Conservation (phyloP, 306 rosid genomes). For the Vachellia collinsii region DNA sequence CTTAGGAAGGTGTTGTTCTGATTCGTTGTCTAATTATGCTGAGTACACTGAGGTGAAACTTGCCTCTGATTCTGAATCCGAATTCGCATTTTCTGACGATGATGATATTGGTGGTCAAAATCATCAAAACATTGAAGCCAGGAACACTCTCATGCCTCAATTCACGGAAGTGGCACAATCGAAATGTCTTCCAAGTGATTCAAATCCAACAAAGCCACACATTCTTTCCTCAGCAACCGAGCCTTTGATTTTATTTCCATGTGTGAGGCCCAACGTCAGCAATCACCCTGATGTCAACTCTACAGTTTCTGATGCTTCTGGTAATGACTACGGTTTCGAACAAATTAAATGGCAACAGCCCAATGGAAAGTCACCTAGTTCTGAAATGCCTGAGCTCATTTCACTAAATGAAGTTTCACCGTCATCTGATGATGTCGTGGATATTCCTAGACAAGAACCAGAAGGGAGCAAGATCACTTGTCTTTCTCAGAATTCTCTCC, state of each 20-base stretch:
- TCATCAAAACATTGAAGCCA: slow-evolving; percentile 39
- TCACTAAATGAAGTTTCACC: slow-evolving; percentile 47
- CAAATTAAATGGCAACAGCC: slow-evolving; percentile 45
- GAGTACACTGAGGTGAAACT: slow-evolving; percentile 62
- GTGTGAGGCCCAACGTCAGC: slow-evolving; percentile 42
- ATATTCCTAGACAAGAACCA: slow-evolving; percentile 35
- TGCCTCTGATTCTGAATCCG: slow-evolving; percentile 75
- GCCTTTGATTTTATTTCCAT: slow-evolving; percentile 48
- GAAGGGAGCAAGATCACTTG: slow-evolving; percentile 35
- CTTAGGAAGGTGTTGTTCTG: slow-evolving; percentile 37
- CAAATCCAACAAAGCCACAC: slow-evolving; percentile 38
- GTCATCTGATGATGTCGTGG: slow-evolving; percentile 34
- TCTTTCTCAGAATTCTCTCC: slow-evolving; percentile 37
- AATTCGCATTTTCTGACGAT: slow-evolving; percentile 61
- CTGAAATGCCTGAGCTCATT: slow-evolving; percentile 51
- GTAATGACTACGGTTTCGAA: slow-evolving; percentile 32
- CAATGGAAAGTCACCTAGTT: slow-evolving; percentile 42
- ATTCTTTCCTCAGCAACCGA: slow-evolving; percentile 23
- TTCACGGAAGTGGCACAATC: slow-evolving; percentile 34
- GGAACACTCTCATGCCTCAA: slow-evolving; percentile 37
- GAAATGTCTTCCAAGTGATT: slow-evolving; percentile 36
- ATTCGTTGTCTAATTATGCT: slow-evolving; percentile 45
- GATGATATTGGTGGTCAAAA: slow-evolving; percentile 45
- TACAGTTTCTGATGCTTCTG: slow-evolving; percentile 31
- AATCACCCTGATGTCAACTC: slow-evolving; percentile 37